Evolutionary conservation across 2,329 filamentous ascomycete genomes (phyloP).

Genomic region (Trichoderma atroviride): DNA sequence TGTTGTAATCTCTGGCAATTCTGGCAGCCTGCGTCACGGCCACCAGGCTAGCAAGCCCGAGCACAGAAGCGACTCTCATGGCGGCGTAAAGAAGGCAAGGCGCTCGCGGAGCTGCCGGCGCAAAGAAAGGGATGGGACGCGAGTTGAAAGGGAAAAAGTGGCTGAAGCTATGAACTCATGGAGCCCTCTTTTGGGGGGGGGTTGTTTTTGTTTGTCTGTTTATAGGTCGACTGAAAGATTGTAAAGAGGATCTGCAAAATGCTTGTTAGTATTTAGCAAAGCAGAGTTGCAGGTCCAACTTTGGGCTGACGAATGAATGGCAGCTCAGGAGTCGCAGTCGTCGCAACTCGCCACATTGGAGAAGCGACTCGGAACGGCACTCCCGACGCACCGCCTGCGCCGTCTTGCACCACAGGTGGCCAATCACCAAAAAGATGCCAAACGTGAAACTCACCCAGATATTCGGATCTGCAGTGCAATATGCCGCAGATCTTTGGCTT

Average conservation of each 20-base stretch:
- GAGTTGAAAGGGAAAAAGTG: conserved; percentile 8
- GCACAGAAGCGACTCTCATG: conserved; percentile 57
- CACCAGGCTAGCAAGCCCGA: conserved; percentile 58
- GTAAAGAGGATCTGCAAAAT: background rate
- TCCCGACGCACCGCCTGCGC: background rate
- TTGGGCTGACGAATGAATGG: conserved; percentile 1
- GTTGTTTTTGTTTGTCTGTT: background rate
- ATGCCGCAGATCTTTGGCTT: background rate
- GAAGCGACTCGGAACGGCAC: conserved; percentile 8
- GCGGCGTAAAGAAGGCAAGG: conserved; percentile 13
- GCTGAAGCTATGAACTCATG: conserved; percentile 24
- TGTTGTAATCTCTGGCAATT: conserved; percentile 70
- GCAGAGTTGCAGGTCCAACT: background rate
- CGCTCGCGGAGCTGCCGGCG: conserved; percentile 18
- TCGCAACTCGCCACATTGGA: conserved; percentile 19
- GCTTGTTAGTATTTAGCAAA: background rate
- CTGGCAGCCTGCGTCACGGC: conserved; percentile 52
- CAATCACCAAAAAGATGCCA: conserved; percentile 8
- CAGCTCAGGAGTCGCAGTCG: background rate
- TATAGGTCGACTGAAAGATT: background rate
- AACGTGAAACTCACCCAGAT: conserved; percentile 1
- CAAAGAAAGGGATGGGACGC: conserved; percentile 19
- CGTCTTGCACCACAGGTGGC: background rate
- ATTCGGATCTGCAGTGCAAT: background rate
- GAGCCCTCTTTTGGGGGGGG: background rate